These are phyloP conservation scores for Symbiotaphrina buchneri DNA, from an alignment of 495 filamentous ascomycete genomes.

Conservation along the genomic window DNA sequence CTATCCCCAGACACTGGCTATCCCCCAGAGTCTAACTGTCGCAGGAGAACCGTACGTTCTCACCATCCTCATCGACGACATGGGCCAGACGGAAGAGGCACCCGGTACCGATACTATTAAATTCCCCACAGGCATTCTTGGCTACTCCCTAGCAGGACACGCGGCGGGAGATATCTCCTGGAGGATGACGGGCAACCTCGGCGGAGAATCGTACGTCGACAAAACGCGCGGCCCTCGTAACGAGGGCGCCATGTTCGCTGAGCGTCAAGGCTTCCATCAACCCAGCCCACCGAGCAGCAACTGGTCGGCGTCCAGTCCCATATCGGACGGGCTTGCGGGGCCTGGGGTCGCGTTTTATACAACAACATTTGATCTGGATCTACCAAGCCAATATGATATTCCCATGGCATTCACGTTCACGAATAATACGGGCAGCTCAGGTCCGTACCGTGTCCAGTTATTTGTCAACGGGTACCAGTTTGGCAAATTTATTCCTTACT, in stretches of 20 bases:
- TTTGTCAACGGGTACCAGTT: constrained; percentile 4
- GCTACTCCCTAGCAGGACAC: background rate
- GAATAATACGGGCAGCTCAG: background rate
- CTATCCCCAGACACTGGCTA: no score
- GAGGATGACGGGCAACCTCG: constrained; percentile 3
- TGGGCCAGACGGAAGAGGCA: background rate
- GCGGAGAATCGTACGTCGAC: constrained; percentile 1
- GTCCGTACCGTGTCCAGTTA: constrained; percentile 2
- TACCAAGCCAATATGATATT: background rate
- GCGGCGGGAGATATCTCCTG: constrained; percentile 1
- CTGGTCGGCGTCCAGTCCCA: no score
- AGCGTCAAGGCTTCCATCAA: no score
- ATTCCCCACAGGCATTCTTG: background rate
- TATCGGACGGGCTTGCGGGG: constrained; percentile 24
- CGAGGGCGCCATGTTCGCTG: constrained; percentile 1
- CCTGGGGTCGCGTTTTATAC: constrained; percentile 22
- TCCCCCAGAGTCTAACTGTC: background rate
- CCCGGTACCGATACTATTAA: background rate
- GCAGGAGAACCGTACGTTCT: background rate
- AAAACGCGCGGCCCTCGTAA: constrained; percentile 1
- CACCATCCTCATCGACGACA: constrained; percentile 3
- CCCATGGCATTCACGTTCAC: background rate
- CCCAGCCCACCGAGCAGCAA: no score
- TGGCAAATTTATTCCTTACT: constrained; percentile 1
- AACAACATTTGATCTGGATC: background rate